Base-by-base conservation (phyloP, 495 filamentous ascomycete species). In the Trichoderma virens region DNA sequence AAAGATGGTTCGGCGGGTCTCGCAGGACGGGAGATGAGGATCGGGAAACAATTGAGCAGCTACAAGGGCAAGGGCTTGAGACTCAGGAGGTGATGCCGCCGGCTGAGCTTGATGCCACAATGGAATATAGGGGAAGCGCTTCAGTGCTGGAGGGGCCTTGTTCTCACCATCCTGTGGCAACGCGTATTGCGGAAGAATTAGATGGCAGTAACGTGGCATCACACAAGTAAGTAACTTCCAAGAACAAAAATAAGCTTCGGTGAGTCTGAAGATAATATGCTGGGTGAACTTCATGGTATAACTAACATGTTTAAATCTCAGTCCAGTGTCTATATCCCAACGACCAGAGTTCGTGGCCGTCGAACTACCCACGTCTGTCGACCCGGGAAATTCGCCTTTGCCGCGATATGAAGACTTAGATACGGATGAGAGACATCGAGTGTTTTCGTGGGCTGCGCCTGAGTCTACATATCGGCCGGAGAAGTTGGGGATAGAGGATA, bases 321-420 rank as follows among this genome's bases (percentile, higher is more conserved):
- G n/a, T n/a, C n/a, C n/a, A n/a, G n/a, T n/a, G n/a, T n/a, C n/a
- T n/a, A n/a, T n/a, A n/a, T n/a, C n/a, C n/a, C n/a, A n/a, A n/a
- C n/a, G n/a, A n/a, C n/a, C n/a, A n/a, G n/a, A n/a, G n/a, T n/a
- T n/a, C n/a, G n/a, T n/a, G n/a, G n/a, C n/a, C n/a, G n/a, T n/a
- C n/a, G n/a, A n/a, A n/a, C n/a, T n/a, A n/a, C n/a, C n/a, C 14
- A 28, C 54, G 0, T 56, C 56, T 7, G 35, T n/a, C 35, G 65
- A 64, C n/a, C 62, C 65, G 3, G 65, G 56, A 7, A 62, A 64
- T 43, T 64, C 62, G 59, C 62, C 65, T 1, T 41, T 67, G 39
- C 65, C 65, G 20, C 16, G 16, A 34, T 67, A 67, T 32, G 45
- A 66, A 8, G 51, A 56, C 13, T 51, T 39, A 4, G 59, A 39